These are phyloP conservation scores for Lotmaria passim DNA, from an alignment of 208 protist species.

Conservation along the genomic window DNA sequence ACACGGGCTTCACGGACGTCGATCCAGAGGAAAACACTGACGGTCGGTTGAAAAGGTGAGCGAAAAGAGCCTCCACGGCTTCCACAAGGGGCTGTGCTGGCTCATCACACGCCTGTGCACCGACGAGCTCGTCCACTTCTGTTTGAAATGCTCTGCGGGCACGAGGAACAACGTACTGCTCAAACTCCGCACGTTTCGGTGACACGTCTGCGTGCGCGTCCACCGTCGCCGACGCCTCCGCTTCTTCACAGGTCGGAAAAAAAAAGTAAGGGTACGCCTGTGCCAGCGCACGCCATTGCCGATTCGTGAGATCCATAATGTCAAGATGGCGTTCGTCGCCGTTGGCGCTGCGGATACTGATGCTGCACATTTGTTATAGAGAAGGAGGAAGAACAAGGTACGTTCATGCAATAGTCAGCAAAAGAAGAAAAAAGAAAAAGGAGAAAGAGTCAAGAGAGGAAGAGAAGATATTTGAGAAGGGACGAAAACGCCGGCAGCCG, in stretches of 20 bases:
- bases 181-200: conserved; percentile 10
- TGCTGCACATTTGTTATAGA: conserved; percentile 3
- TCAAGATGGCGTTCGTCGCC: too few relatives aligned
- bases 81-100: neutral
- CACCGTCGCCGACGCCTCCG: neutral
- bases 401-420: too few relatives aligned
- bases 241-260: neutral
- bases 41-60: conserved; percentile 4
- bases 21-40: neutral
- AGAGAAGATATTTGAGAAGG: too few relatives aligned
- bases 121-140: conserved; percentile 14
- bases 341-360: neutral
- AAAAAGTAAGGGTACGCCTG: conserved; percentile 45
- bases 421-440: too few relatives aligned
- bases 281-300: conserved; percentile 51
- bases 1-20: neutral
- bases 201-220: neutral
- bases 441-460: too few relatives aligned
- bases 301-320: conserved; percentile 29
- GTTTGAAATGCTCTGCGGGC: conserved; percentile 26
- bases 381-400: conserved; percentile 16
- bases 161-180: conserved; percentile 30
- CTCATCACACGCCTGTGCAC: neutral
- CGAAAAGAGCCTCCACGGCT: neutral
- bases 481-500: too few relatives aligned